phyloP scores from a whole-genome alignment of 192 early-diverging fungal genomes.

The Backusella macrospora region DNA sequence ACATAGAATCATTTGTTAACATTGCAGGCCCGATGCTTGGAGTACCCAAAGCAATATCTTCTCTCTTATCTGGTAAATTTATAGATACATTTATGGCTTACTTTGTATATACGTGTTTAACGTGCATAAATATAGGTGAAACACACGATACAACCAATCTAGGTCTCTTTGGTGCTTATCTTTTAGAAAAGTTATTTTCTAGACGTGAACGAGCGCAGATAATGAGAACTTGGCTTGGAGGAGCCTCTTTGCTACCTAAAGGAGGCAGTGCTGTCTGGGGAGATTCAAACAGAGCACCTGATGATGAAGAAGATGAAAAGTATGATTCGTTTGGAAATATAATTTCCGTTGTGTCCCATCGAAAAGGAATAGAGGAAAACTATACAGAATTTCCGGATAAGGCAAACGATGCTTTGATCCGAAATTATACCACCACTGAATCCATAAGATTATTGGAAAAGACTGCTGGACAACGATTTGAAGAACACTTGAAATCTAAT shows the following conservation, averaged over 20 bases:
- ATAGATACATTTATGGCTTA: not conserved
- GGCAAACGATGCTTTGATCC: not conserved
- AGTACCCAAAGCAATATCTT: constrained; percentile 80
- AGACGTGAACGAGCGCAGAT: constrained; percentile 71
- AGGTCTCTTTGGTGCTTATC: constrained; percentile 69
- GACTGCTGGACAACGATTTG: constrained; percentile 52
- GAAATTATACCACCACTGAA: constrained; percentile 44
- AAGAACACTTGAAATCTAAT: constrained; percentile 52
- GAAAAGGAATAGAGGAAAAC: not conserved
- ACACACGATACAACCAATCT: constrained; percentile 84
- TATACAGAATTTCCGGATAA: not conserved
- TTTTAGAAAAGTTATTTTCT: constrained; percentile 87
- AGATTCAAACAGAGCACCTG: constrained; percentile 63
- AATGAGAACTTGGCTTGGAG: constrained; percentile 84
- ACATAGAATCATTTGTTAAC: constrained; percentile 82
- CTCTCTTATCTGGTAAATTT: constrained; percentile 59
- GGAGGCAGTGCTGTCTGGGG: constrained; percentile 88
- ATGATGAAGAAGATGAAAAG: constrained; percentile 58
- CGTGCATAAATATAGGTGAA: constrained; percentile 45
- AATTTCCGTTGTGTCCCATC: constrained; percentile 48
- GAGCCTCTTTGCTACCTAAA: constrained; percentile 80
- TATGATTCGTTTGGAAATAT: constrained; percentile 57
- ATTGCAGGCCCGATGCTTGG: constrained; percentile 87
- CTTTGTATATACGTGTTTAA: not conserved
- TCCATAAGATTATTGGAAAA: constrained; percentile 57